Base-by-base conservation (phyloP, 2,329 filamentous ascomycete genomes). In the Cadophora gregata region DNA sequence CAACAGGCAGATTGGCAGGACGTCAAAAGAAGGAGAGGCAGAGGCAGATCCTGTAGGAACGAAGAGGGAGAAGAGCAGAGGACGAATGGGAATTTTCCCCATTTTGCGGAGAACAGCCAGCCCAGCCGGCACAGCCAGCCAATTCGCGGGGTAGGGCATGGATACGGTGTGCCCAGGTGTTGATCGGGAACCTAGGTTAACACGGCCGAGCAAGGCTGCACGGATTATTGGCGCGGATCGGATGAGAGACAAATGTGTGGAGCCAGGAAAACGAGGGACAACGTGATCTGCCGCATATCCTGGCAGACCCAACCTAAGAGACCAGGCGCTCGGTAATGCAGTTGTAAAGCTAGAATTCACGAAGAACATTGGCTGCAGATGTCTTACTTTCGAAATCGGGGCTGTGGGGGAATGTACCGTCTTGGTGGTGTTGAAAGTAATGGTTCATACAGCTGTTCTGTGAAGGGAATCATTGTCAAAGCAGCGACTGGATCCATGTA, bases 321-420 rank as follows among this genome's bases (percentile, higher is more conserved):
- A 16, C 14, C 9, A 36, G 9, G 27, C 21, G 19, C 29, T 36
- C 38, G 53, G 53, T 31, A 8, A n/a, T 31, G 27, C 19, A 31
- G 51, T 19, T 6, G 29, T 25, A 29, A 36, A 55, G 27, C 29
- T 29, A 56, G 53, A 56, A 38, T 24, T 16, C 16, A 36, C 53
- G 53, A 56, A 38, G 53, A 56, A 56, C 53, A 58, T 58, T 58
- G n/a, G 55, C 33, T 58, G 55, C 55, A 38, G 55, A 58, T 58
- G 33, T 58, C 2, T 42, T 16, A 16, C 14, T 16, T 3, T 42
- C 14, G 2, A 42, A 42, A 16, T 42, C 14, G 5, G n/a, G 38
- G 38, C 38, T 19, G 14, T 42, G 38, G 5, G 19, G 38, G 19
- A 42, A 16, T 12, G 14, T 19, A 4, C 16, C 5, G 14, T 16